A percentile compares a stretch with the other conserved stretches of the same genome.
These are phyloP conservation scores for Botrytis elliptica DNA, from an alignment of 2,329 filamentous ascomycete genomes.

Conservation along the genomic window DNA sequence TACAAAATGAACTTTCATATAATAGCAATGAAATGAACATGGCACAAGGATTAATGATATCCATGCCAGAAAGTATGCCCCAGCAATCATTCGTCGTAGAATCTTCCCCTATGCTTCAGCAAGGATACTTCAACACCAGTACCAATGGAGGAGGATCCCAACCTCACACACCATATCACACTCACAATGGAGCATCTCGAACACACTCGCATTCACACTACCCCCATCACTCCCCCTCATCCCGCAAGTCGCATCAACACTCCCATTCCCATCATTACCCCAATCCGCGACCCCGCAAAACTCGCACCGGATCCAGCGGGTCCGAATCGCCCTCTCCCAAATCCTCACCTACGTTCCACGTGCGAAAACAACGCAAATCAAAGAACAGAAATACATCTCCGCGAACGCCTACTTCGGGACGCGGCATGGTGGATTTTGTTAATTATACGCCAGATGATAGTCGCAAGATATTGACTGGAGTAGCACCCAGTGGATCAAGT, in stretches of 20 bases:
- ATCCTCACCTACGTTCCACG: constrained; percentile 25
- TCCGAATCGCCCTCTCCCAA: constrained; percentile 27
- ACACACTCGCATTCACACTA: constrained; percentile 21
- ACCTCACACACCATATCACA: constrained; percentile 18
- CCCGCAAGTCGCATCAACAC: constrained; percentile 20
- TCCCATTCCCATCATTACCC: background rate
- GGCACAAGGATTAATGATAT: constrained; percentile 35
- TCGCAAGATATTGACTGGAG: constrained; percentile 76
- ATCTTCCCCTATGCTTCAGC: constrained; percentile 27
- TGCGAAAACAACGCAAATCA: constrained; percentile 33
- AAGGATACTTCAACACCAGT: constrained; percentile 24
- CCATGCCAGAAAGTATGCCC: constrained; percentile 30
- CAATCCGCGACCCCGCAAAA: constrained; percentile 11
- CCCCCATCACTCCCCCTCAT: constrained; percentile 13
- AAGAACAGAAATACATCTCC: constrained; percentile 35
- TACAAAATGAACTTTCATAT: constrained; percentile 36
- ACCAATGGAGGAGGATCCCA: constrained; percentile 8
- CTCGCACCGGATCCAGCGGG: constrained; percentile 21
- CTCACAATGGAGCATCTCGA: constrained; percentile 1
- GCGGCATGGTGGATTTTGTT: constrained; percentile 63
- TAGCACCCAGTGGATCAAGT: constrained; percentile 84
- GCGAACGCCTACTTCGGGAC: constrained; percentile 40
- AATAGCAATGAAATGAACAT: constrained; percentile 27
- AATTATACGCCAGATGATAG: constrained; percentile 87
- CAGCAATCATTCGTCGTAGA: constrained; percentile 32